Conservation (phyloP, 495 filamentous ascomycete genomes). For the Amniculicola lignicola region DNA sequence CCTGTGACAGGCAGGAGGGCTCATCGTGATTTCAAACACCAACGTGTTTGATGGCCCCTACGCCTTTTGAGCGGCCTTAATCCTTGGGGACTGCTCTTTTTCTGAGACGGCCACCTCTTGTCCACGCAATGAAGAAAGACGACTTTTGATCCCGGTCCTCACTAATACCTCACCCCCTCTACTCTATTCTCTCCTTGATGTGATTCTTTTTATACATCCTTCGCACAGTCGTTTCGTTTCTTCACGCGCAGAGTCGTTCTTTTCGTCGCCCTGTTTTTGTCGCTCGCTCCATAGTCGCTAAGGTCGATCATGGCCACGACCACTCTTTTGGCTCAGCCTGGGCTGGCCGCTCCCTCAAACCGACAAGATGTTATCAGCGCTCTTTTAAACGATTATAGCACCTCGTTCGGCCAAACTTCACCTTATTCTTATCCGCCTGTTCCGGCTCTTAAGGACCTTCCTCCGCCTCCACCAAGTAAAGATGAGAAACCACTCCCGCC, state of each 20-base stretch:
- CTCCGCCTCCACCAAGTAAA: constrained; percentile 22
- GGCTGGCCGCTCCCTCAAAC: constrained; percentile 18
- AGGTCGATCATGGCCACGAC: too few species aligned
- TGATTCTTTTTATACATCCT: neutral
- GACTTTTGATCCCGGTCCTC: too few species aligned
- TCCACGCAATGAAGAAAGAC: too few species aligned
- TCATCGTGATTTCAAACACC: constrained; percentile 23
- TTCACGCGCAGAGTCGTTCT: neutral
- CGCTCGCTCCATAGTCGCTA: neutral
- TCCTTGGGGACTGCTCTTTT: neutral
- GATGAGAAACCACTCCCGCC: constrained; percentile 12
- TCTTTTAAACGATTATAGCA: constrained; percentile 33
- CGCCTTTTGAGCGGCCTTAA: constrained; percentile 14
- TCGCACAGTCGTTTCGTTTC: neutral
- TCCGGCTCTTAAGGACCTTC: constrained; percentile 30
- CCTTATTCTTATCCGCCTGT: constrained; percentile 20
- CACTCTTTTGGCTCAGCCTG: constrained; percentile 19
- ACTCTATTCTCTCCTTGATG: neutral
- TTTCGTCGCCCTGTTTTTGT: neutral
- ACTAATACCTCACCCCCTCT: neutral
- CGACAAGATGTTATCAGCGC: constrained; percentile 33
- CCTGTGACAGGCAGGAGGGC: constrained; percentile 21
- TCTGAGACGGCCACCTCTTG: constrained; percentile 14
- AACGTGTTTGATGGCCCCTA: constrained; percentile 24
- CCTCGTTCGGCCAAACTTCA: constrained; percentile 19